Conservation (phyloP, 352 stramenopile genomes). For the Blastocystis sp. region DNA sequence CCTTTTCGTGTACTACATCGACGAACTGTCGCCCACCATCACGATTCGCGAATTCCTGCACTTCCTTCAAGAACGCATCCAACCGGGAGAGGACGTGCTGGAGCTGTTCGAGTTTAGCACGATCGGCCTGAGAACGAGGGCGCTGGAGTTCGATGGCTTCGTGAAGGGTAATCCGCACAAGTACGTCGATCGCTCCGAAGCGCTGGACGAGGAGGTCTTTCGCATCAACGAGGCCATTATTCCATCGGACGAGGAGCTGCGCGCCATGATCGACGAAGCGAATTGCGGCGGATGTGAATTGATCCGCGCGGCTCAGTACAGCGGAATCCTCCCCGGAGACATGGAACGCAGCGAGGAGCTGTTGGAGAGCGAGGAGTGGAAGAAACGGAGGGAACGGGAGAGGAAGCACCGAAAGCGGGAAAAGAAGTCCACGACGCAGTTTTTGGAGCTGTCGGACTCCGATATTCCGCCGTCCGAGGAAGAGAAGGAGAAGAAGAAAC, state of each 20-base stretch:
- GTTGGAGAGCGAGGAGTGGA: conserved; percentile 31
- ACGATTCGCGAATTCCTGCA: conserved; percentile 39
- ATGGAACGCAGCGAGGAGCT: conserved; percentile 43
- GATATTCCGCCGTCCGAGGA: neutral
- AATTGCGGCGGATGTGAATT: neutral
- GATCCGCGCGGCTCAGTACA: conserved; percentile 6
- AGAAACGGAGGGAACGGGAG: neutral
- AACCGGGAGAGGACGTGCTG: neutral
- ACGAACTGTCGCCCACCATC: conserved; percentile 26
- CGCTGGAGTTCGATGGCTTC: conserved; percentile 39
- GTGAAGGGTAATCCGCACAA: neutral
- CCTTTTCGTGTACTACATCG: conserved; percentile 61
- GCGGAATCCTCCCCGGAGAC: conserved; percentile 18
- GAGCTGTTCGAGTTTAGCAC: neutral
- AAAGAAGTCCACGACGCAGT: neutral
- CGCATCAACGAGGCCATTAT: neutral
- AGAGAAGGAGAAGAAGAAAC: neutral
- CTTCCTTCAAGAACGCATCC: conserved; percentile 23
- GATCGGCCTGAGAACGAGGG: neutral
- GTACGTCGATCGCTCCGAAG: neutral
- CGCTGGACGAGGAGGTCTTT: conserved; percentile 50
- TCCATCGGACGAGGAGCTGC: conserved; percentile 26
- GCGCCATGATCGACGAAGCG: neutral
- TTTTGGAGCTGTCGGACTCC: neutral
- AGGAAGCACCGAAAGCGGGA: neutral